Evolutionary conservation across 345 rosid species (phyloP).

Genomic region (Eucalyptus dawsonii): DNA sequence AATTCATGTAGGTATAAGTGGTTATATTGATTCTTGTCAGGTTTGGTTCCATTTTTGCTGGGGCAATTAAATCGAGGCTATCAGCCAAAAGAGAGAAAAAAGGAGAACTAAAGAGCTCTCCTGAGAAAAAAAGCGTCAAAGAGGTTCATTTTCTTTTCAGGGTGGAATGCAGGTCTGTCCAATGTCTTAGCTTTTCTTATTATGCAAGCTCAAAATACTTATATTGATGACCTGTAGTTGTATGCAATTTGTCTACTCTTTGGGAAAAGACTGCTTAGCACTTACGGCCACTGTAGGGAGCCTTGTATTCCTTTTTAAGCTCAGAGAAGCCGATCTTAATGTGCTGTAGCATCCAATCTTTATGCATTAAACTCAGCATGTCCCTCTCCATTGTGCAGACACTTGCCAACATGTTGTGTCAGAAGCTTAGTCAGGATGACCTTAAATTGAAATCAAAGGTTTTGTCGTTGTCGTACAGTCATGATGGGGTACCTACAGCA

Average conservation of each 20-base stretch:
- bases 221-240: not conserved
- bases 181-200: not conserved
- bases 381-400: constrained; percentile 29
- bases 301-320: not conserved
- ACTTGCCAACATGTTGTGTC: constrained; percentile 52
- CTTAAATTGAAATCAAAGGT: constrained; percentile 62
- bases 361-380: not conserved
- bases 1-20: not conserved
- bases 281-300: not conserved
- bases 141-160: constrained; percentile 77
- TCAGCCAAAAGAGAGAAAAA: constrained; percentile 34
- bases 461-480: constrained; percentile 52
- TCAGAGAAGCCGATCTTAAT: not conserved
- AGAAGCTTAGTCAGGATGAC: constrained; percentile 45
- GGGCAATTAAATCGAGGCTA: constrained; percentile 43
- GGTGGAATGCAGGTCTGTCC: constrained; percentile 89
- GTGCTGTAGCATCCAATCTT: not conserved
- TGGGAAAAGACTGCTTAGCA: not conserved
- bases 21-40: constrained; percentile 10
- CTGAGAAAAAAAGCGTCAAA: constrained; percentile 28
- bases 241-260: not conserved
- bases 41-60: constrained; percentile 74
- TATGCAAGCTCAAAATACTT: not conserved
- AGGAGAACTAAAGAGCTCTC: constrained; percentile 17
- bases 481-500: constrained; percentile 18